Conservation (phyloP, 257 asterid species). For the Solanum virginianum region DNA sequence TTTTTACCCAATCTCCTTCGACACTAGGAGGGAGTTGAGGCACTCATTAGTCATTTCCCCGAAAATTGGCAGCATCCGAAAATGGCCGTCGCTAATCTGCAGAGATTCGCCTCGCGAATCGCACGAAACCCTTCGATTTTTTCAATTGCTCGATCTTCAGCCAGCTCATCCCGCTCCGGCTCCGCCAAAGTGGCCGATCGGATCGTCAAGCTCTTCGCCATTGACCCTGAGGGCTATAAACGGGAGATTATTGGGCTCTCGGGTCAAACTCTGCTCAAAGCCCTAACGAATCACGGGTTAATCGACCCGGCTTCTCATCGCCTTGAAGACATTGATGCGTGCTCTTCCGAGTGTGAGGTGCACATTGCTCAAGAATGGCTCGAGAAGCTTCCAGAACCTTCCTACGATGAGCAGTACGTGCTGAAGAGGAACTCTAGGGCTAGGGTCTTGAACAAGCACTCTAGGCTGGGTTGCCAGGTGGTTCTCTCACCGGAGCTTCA, state of each 20-base stretch:
- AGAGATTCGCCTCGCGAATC: slow-evolving; percentile 23
- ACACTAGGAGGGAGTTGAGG: background rate
- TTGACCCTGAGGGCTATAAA: slow-evolving; percentile 72
- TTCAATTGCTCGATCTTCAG: slow-evolving; percentile 14
- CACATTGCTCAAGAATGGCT: slow-evolving; percentile 98
- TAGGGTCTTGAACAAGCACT: slow-evolving; percentile 33
- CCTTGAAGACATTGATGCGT: slow-evolving; percentile 87
- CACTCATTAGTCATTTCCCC: background rate
- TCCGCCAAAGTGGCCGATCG: slow-evolving; percentile 86
- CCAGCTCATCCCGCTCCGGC: slow-evolving; percentile 11
- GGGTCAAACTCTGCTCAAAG: slow-evolving; percentile 82
- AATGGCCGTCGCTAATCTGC: slow-evolving; percentile 27
- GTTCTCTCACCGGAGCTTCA: slow-evolving; percentile 31
- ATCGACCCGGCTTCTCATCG: slow-evolving; percentile 94
- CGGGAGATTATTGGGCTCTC: slow-evolving; percentile 52
- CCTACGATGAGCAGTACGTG: slow-evolving; percentile 43
- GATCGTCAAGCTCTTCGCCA: slow-evolving; percentile 63
- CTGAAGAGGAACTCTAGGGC: slow-evolving; percentile 50
- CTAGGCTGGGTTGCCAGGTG: slow-evolving; percentile 41
- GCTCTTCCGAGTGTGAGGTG: slow-evolving; percentile 98
- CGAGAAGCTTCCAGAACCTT: slow-evolving; percentile 67
- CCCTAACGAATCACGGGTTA: slow-evolving; percentile 56
- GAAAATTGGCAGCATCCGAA: background rate
- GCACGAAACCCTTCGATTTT: slow-evolving; percentile 12
- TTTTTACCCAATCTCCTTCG: background rate